Evolutionary conservation across 441 rosid species (phyloP), one percentile per base, ranked within the genome.

Genomic region (Jatropha podagrica): DNA sequence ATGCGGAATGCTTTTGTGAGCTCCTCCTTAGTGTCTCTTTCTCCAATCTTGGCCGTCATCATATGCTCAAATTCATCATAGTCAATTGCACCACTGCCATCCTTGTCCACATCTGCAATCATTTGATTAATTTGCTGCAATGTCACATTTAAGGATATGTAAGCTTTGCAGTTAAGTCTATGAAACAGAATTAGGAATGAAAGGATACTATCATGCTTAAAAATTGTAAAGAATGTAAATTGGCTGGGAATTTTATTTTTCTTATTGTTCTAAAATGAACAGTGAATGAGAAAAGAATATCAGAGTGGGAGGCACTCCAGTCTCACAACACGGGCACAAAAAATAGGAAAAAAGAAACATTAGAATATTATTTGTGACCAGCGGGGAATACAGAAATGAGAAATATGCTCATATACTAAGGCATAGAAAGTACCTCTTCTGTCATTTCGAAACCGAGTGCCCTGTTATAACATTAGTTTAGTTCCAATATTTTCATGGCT

Each of bases 21-120:
- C 87, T 96, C 98, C 82, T 92, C 98, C 75, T 89, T 93, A 2
- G 92, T 85, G 82, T 96, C 96, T 85, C 97, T 89, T 83, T 96
- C 99, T 56, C 98, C 97, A 68, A 93, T 91, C 83, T 96, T 94
- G 69, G 97, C 91, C 37, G 98, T 96, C 99, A 96, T 96, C 98
- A 96, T 96, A 77, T 90, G 84, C 37, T 72, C 91, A 83, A 96
- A 96, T 83, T 96, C 99, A 83, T 92, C 97, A 79, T 85, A 96
- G 81, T 96, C 98, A 75, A 96, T 96, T 17, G 97, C 86, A 76
- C 98, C 99, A 80, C 99, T 94, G 68, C 97, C 97, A 83, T 96
- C 99, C 81, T 92, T 96, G 74, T 96, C 99, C 51, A 96, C 99
- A 79, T 96, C 99, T n/a, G 91, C 93, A 84, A 96, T 96, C 99